A percentile compares a stretch with the other conserved stretches of the same genome.
phyloP scores from a whole-genome alignment of 2,329 filamentous ascomycete species.

The Ophiostoma tasmaniense region DNA sequence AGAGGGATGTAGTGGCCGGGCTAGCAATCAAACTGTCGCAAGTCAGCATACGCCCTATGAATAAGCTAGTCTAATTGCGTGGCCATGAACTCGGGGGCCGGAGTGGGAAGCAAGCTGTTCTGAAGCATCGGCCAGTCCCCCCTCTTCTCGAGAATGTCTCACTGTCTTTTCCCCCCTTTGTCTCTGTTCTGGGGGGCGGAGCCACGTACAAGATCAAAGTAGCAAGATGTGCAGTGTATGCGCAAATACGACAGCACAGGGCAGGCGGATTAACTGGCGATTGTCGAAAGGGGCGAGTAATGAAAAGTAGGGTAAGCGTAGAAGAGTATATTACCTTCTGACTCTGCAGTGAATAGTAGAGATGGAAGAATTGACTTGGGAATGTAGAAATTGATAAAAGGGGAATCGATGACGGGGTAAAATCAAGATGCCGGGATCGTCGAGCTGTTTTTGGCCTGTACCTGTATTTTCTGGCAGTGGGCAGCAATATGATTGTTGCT shows the following conservation, averaged over 20 bases:
- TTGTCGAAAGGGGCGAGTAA: not conserved
- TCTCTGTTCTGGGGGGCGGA: not conserved
- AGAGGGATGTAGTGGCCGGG: not conserved
- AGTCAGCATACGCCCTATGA: constrained; percentile 3
- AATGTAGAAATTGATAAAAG: not conserved
- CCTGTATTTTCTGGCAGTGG: not conserved
- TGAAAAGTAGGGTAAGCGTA: too few relatives aligned
- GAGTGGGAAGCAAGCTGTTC: not conserved
- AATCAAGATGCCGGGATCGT: not conserved
- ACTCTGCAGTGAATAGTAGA: not conserved
- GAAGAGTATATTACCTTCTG: too few relatives aligned
- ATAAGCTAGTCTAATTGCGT: constrained; percentile 7
- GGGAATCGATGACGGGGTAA: not conserved
- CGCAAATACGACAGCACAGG: not conserved
- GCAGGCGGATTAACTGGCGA: not conserved
- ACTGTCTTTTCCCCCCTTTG: constrained; percentile 4
- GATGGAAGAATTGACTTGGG: not conserved
- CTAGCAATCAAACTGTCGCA: constrained; percentile 3
- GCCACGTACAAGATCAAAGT: not conserved
- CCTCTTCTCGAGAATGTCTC: not conserved
- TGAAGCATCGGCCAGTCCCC: not conserved
- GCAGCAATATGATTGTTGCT: not conserved
- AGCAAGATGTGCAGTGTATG: not conserved
- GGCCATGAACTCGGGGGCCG: not conserved
- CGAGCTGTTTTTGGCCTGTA: not conserved